Conservation (phyloP, 768 basidiomycete genomes). For the Rhizopogon vesiculosus region DNA sequence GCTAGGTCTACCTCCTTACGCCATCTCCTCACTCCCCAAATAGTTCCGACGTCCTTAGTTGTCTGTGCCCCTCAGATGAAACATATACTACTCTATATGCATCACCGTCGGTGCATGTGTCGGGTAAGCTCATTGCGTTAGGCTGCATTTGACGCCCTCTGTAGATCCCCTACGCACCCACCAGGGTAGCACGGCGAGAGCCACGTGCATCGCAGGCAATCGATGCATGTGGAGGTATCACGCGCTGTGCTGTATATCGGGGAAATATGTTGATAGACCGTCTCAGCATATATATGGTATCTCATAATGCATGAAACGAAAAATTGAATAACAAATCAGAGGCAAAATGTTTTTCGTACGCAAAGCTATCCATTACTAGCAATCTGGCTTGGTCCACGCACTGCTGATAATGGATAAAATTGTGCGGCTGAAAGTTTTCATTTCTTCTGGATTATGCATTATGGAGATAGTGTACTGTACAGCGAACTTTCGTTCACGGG, state of each 20-base stretch:
- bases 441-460: too few species aligned
- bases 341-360: too few species aligned
- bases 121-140: not conserved
- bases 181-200: too few species aligned
- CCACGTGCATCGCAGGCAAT: not conserved
- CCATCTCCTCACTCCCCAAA: not conserved
- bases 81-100: not conserved
- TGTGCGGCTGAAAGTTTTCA: too few species aligned
- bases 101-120: not conserved
- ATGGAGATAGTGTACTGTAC: not conserved
- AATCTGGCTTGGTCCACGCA: too few species aligned
- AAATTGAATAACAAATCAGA: too few species aligned
- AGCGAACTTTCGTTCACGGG: not conserved
- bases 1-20: too few species aligned
- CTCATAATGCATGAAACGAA: too few species aligned
- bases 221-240: not conserved
- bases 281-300: not conserved
- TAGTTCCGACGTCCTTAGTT: not conserved
- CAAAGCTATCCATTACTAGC: too few species aligned
- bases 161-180: not conserved
- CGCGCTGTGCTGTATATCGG: not conserved
- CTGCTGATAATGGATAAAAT: too few species aligned
- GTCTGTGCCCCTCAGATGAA: not conserved
- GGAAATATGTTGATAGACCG: too few species aligned
- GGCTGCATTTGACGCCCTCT: not conserved